Evolutionary conservation across 306 rosid species (phyloP), one percentile per base, ranked within the genome.

Genomic region (Neltuma alba): DNA sequence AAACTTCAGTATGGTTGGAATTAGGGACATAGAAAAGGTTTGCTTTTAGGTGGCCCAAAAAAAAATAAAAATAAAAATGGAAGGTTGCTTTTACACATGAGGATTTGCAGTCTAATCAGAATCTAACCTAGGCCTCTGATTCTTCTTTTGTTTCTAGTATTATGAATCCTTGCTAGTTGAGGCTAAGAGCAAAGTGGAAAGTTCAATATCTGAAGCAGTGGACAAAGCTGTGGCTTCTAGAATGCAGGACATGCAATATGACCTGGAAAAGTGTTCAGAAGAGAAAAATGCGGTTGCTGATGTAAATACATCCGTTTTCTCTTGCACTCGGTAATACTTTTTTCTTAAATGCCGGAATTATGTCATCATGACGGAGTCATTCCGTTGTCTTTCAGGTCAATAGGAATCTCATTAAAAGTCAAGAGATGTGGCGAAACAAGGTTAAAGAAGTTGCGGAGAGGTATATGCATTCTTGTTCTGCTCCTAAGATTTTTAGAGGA

Each of bases 381-480:
- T 70, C 82, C 62, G 55, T 79, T 82, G 73, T 68, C 68, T 72
- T 70, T 44, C 82, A 95, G 97, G 61, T 88, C 55, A 91, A 95
- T 74, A 86, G 83, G 57, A 87, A 81, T 58, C 91, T 93, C 84
- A 91, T 95, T 63, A 86, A 91, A 92, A 88, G 85, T 82, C 97
- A 93, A 91, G 90, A 91, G 79, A 64, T 58, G 47, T 87, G 83
- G 90, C 75, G 91, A 41, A 82, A 77, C 23, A 91, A 87, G 80
- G 83, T 80, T 81, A 90, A 93, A 81, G 94, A 88, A 87, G 87
- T 79, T 83, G 94, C 87, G 80, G 92, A 95, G 78, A 89, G 99
- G 97, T 95, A 88, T 72, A 10, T 58, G 8, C 62, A 10, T 70
- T 31, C 7, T 34, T 60, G 37, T 14, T 77, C 34, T 41, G 31